A percentile compares a stretch with the other conserved stretches of the same genome.
Evolutionary conservation across 2,329 filamentous ascomycete genomes (phyloP).

Genomic region (Ophiostoma fasciatum): DNA sequence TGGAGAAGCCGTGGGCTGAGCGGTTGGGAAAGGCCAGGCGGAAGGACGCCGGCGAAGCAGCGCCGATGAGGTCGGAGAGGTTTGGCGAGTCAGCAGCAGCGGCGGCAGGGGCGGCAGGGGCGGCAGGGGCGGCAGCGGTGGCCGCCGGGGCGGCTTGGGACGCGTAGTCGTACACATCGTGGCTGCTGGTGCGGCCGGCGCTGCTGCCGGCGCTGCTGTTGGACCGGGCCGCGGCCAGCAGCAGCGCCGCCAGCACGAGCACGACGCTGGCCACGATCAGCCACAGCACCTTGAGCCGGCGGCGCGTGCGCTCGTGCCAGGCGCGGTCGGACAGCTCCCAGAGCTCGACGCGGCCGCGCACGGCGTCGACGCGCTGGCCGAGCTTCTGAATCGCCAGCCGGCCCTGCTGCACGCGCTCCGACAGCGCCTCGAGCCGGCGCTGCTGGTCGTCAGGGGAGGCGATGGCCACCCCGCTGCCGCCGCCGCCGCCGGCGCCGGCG

Average conservation of each 20-base stretch:
- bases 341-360: constrained; percentile 47
- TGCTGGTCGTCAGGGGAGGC: constrained; percentile 52
- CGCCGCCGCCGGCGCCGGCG: not conserved
- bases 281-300: constrained; percentile 49
- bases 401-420: constrained; percentile 44
- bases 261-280: constrained; percentile 35
- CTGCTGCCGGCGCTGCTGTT: constrained; percentile 15
- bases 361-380: constrained; percentile 47
- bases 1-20: not conserved
- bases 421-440: constrained; percentile 43
- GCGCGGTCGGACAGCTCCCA: constrained; percentile 54
- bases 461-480: constrained; percentile 27
- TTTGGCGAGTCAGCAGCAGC: not conserved
- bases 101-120: too few relatives aligned
- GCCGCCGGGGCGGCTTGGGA: too few relatives aligned
- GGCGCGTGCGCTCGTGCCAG: constrained; percentile 53
- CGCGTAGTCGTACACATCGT: too few relatives aligned
- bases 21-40: constrained; percentile 4
- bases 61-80: not conserved
- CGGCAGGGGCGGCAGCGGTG: too few relatives aligned
- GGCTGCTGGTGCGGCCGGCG: constrained; percentile 1
- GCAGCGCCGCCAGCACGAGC: constrained; percentile 32
- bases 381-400: constrained; percentile 44
- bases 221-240: constrained; percentile 17
- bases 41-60: not conserved